phyloP scores from a whole-genome alignment of 2,329 filamentous ascomycete genomes.

The Cordyceps pruinosa region DNA sequence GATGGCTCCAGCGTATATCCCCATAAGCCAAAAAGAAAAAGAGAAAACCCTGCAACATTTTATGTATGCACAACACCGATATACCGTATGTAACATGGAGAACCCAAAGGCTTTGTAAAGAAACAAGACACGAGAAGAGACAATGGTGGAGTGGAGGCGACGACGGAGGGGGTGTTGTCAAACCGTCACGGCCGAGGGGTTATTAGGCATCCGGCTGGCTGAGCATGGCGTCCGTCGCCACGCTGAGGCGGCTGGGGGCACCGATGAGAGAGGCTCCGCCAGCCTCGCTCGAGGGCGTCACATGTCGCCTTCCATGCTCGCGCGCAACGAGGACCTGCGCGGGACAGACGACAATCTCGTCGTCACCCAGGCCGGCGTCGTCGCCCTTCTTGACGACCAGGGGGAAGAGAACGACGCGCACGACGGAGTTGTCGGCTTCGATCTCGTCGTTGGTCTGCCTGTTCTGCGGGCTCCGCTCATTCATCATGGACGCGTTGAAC shows the following conservation, averaged over 20 bases:
- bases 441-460: conserved; percentile 65
- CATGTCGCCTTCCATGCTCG: conserved; percentile 32
- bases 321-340: conserved; percentile 82
- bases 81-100: not conserved
- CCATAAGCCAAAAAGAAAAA: not conserved
- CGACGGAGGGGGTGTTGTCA: conserved; percentile 11
- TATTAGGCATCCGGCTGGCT: conserved; percentile 23
- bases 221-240: conserved; percentile 28
- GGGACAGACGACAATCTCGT: conserved; percentile 91
- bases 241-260: conserved; percentile 32
- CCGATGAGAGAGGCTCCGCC: conserved; percentile 38
- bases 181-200: too few species aligned
- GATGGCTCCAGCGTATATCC: not conserved
- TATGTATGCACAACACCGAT: conserved; percentile 4
- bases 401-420: conserved; percentile 91
- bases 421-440: conserved; percentile 66
- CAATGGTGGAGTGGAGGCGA: conserved; percentile 16
- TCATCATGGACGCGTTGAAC: conserved; percentile 94
- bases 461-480: conserved; percentile 69
- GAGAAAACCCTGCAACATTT: not conserved
- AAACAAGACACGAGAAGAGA: conserved; percentile 4
- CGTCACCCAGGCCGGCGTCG: conserved; percentile 77
- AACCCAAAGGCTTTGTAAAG: not conserved
- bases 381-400: conserved; percentile 94
- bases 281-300: conserved; percentile 45